Conservation (phyloP, 1,284 basidiomycete species). For the Trichosporon sp. region DNA sequence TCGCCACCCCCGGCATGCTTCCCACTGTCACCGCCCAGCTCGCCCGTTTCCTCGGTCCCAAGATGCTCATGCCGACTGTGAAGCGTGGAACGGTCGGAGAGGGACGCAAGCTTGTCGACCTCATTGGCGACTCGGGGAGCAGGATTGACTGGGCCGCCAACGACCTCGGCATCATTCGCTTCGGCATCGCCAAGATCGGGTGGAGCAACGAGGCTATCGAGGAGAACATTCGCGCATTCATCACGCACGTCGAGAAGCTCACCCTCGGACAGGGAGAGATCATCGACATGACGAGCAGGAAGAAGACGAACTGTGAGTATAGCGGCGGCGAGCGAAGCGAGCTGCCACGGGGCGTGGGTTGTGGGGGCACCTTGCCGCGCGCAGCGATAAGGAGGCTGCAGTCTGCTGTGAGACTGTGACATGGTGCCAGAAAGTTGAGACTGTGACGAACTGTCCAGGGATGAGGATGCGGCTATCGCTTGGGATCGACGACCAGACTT, state of each 20-base stretch:
- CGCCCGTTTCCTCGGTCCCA: conserved; percentile 87
- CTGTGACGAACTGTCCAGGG: too few relatives aligned
- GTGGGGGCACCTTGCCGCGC: too few relatives aligned
- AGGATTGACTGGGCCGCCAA: conserved; percentile 93
- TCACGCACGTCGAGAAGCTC: conserved; percentile 65
- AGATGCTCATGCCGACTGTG: conserved; percentile 92
- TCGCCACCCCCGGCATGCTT: conserved; percentile 80
- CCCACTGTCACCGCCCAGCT: conserved; percentile 76
- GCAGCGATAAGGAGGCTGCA: too few relatives aligned
- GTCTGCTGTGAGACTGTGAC: too few relatives aligned
- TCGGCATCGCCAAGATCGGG: conserved; percentile 62
- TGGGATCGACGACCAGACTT: too few relatives aligned
- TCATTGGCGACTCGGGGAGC: conserved; percentile 76
- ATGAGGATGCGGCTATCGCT: too few relatives aligned
- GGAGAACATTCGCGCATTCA: conserved; percentile 76
- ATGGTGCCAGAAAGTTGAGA: too few relatives aligned
- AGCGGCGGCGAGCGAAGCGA: background rate
- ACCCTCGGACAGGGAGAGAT: conserved; percentile 34
- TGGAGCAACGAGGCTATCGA: conserved; percentile 75
- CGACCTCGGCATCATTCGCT: conserved; percentile 72
- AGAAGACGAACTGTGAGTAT: conserved; percentile 39
- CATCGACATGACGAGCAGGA: conserved; percentile 25
- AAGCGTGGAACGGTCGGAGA: conserved; percentile 92
- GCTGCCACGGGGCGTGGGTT: background rate
- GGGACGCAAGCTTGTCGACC: conserved; percentile 68